Evolutionary conservation across 805 yeast genomes (phyloP), one percentile per base, ranked within the genome.

Genomic region (Yarrowia hollandica): DNA sequence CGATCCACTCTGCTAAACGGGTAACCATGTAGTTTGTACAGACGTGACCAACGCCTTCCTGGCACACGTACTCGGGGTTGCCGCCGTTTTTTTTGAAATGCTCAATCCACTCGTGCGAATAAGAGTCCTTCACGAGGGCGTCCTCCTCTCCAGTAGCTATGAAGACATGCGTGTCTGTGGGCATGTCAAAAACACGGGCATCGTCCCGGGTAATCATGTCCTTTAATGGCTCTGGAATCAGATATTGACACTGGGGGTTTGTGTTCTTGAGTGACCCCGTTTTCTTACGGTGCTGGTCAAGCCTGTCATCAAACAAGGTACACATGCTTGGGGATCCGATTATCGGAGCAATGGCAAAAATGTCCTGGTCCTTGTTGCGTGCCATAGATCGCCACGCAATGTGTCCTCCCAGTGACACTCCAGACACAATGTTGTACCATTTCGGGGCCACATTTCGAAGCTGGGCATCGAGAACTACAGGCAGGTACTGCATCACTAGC

Each of bases 351-450:
- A 78, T 72, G 25, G 73, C 72, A 14, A 70, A 68, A 11, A 54
- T 15, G 77, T 75, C 55, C 73, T 67, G 4, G 80, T 77, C 64
- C 64, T 64, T 48, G 69, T 58, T 33, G 14, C 59, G 60, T 11
- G 56, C 62, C 12, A 62, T 67, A 69, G 75, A 63, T 77, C 68
- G 69, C 72, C 80, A 79, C 26, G 77, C 72, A n/a, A 77, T 72
- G 67, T 83, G 85, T 0, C 82, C 87, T 2, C 86, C 86, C 42
- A 82, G 71, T 0, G 85, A 81, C 37, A 73, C 73, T 1, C 87
- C 88, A 11, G 75, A 64, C 25, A 79, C 68, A 39, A 78, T 73
- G 66, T 77, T 61, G 35, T 61, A 57, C 16, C 77, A 60, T 50
- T 61, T 22, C 25, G 59, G 35, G 35, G 68, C 66, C 59, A 73